phyloP scores from a whole-genome alignment of 2,329 filamentous ascomycete genomes.

The Arthrobotrys sphaeroides region DNA sequence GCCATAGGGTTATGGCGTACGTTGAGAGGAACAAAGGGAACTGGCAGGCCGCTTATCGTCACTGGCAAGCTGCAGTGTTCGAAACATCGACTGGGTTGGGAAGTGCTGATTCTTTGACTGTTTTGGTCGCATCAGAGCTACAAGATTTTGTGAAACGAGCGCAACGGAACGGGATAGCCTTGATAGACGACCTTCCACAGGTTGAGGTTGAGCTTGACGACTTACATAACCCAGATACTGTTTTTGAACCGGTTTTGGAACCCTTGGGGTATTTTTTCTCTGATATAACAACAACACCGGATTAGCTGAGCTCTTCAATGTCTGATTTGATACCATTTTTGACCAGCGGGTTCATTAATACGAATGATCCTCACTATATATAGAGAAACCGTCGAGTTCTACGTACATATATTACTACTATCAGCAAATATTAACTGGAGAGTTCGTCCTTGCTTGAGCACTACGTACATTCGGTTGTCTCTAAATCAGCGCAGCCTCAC shows the following conservation, averaged over 20 bases:
- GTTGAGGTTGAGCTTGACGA: slow-evolving; percentile 1
- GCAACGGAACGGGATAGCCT: slow-evolving; percentile 6
- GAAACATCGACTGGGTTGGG: slow-evolving; percentile 31
- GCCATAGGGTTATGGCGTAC: slow-evolving; percentile 43
- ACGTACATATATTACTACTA: too few species aligned
- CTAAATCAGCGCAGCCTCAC: too few species aligned
- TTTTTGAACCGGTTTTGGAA: neutral
- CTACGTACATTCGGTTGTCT: too few species aligned
- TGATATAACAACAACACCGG: neutral
- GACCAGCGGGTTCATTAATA: too few species aligned
- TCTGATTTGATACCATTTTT: too few species aligned
- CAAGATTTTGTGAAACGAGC: slow-evolving; percentile 33
- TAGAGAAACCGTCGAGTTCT: too few species aligned
- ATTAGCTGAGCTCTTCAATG: too few species aligned
- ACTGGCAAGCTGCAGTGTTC: slow-evolving; percentile 25
- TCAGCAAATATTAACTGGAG: too few species aligned
- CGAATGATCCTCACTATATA: too few species aligned
- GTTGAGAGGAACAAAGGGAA: slow-evolving; percentile 38
- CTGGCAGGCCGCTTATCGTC: slow-evolving; percentile 31
- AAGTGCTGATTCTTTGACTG: slow-evolving; percentile 30
- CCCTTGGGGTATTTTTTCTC: neutral
- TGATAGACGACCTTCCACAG: slow-evolving; percentile 9
- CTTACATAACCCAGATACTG: neutral
- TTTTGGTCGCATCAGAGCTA: slow-evolving; percentile 31
- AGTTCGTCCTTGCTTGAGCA: too few species aligned